These are phyloP conservation scores for Fusarium armeniacum DNA, from an alignment of 2,329 filamentous ascomycete genomes.

Conservation along the genomic window DNA sequence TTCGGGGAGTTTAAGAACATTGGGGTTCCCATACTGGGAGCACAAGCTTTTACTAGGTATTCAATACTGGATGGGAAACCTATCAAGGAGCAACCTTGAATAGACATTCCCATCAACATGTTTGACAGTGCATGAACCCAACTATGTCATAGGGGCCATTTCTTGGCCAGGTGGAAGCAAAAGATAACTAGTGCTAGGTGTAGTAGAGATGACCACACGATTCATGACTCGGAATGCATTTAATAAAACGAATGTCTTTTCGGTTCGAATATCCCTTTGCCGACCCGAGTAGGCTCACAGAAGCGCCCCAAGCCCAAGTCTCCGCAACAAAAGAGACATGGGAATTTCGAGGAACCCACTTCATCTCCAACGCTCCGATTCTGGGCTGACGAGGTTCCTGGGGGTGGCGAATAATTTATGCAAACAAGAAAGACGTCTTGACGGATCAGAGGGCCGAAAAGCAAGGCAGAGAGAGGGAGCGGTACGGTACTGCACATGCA, in stretches of 20 bases:
- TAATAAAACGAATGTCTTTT: not conserved
- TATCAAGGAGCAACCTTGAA: not conserved
- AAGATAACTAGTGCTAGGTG: not conserved
- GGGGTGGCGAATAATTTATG: constrained; percentile 11
- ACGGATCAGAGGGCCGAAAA: constrained; percentile 38
- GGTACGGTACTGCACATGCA: not conserved
- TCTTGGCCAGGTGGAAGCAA: not conserved
- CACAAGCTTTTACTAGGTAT: not conserved
- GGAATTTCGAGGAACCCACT: constrained; percentile 8
- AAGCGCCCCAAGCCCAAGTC: constrained; percentile 6
- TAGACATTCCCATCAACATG: not conserved
- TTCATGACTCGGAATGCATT: constrained; percentile 12
- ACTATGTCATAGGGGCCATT: not conserved
- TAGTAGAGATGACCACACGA: not conserved
- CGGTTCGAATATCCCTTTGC: constrained; percentile 6
- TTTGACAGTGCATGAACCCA: no score
- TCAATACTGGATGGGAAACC: not conserved
- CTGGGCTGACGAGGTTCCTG: constrained; percentile 28
- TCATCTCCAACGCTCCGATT: constrained; percentile 12
- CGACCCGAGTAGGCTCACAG: not conserved
- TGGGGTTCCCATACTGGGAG: not conserved
- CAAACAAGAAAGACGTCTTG: constrained; percentile 1
- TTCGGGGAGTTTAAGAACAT: constrained; percentile 6
- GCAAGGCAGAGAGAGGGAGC: constrained; percentile 8
- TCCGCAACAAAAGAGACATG: constrained; percentile 8